A percentile compares a stretch with the other conserved stretches of the same genome.
These are phyloP conservation scores for Tuber umbilicatum DNA, from an alignment of 495 filamentous ascomycete species.

Conservation along the genomic window DNA sequence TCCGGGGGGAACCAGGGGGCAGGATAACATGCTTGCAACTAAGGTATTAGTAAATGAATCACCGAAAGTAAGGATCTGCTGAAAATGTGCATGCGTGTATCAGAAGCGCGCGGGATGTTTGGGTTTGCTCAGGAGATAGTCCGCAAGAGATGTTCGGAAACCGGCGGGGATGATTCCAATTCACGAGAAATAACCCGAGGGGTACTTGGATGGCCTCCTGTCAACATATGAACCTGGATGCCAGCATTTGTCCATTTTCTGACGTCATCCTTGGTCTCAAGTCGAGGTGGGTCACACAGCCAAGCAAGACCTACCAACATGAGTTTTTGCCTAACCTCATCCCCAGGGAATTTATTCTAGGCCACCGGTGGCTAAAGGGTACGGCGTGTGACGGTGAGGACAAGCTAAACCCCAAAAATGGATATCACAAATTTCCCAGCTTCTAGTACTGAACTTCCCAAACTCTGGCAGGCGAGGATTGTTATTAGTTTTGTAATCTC, in stretches of 20 bases:
- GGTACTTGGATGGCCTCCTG: constrained; percentile 67
- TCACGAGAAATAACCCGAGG: constrained; percentile 68
- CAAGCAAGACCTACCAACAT: constrained; percentile 63
- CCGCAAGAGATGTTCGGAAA: constrained; percentile 44
- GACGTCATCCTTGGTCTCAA: constrained; percentile 61
- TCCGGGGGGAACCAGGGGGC: too few species aligned
- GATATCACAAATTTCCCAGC: not conserved
- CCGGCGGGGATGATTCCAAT: constrained; percentile 64
- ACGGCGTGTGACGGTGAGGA: constrained; percentile 66
- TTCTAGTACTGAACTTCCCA: constrained; percentile 33
- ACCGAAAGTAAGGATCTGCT: too few species aligned
- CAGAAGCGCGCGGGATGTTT: too few species aligned
- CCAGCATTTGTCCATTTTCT: constrained; percentile 61
- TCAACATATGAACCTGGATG: constrained; percentile 74
- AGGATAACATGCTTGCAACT: too few species aligned
- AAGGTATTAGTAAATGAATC: too few species aligned
- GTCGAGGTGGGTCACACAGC: constrained; percentile 67
- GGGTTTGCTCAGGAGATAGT: too few species aligned
- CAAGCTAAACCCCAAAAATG: constrained; percentile 44
- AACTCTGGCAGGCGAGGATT: constrained; percentile 64
- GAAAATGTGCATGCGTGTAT: too few species aligned
- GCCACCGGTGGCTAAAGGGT: constrained; percentile 24
- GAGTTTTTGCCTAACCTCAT: constrained; percentile 52
- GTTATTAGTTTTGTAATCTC: constrained; percentile 58
- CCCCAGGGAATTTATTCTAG: constrained; percentile 38